Conservation (phyloP, 768 basidiomycete genomes). For the Kockovaella imperatae region DNA sequence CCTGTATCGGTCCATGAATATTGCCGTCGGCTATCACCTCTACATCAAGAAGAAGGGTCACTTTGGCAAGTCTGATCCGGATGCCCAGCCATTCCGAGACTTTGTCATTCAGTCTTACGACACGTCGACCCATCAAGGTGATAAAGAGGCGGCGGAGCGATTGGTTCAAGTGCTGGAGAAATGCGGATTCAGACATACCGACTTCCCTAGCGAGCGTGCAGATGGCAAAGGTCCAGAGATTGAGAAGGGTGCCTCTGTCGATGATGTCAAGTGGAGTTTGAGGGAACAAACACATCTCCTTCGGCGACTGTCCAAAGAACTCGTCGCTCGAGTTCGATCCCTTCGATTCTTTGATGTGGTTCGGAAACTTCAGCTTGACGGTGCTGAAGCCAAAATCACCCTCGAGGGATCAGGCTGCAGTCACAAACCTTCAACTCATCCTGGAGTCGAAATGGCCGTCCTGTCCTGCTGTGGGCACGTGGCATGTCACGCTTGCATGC, state of each 20-base stretch:
- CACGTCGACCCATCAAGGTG: constrained; percentile 24
- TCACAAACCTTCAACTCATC: constrained; percentile 49
- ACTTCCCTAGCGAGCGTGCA: constrained; percentile 45
- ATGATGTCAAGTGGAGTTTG: constrained; percentile 64
- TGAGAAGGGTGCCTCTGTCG: constrained; percentile 51
- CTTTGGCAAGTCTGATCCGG: constrained; percentile 68
- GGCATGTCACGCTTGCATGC: constrained; percentile 71
- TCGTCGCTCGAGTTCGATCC: constrained; percentile 81
- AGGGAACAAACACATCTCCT: constrained; percentile 82
- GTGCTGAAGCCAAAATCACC: constrained; percentile 51
- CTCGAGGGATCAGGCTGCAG: constrained; percentile 23
- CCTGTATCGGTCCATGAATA: constrained; percentile 58
- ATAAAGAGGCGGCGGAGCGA: constrained; percentile 25
- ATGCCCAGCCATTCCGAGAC: constrained; percentile 56
- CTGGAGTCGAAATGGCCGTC: constrained; percentile 53
- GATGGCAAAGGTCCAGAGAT: constrained; percentile 51
- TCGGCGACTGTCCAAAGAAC: constrained; percentile 73
- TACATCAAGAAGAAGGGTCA: constrained; percentile 53
- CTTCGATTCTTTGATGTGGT: constrained; percentile 87
- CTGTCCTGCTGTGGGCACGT: constrained; percentile 88
- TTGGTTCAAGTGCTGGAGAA: constrained; percentile 21
- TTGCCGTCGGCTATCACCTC: constrained; percentile 58
- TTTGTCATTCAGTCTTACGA: constrained; percentile 27
- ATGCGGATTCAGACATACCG: constrained; percentile 20
- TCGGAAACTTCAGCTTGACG: constrained; percentile 70